Evolutionary conservation across 768 basidiomycete genomes (phyloP).

Genomic region (Rhodotorula paludigena): DNA sequence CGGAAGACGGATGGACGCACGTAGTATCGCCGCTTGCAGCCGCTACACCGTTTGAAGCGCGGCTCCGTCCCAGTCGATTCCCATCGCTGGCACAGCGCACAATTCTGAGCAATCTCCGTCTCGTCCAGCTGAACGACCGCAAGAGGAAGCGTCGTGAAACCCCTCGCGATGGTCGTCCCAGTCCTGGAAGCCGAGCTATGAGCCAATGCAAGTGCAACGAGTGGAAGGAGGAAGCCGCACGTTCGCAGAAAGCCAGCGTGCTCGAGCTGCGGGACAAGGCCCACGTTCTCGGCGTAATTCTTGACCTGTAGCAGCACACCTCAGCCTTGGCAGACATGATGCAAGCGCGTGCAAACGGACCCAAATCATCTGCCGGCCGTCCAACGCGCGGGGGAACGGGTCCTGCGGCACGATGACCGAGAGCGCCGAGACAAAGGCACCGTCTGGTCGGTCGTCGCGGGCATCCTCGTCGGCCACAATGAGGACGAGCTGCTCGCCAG

Average conservation of each 20-base stretch:
- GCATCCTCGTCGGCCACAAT: background rate
- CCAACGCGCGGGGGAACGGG: conserved; percentile 26
- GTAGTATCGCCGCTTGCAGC: conserved; percentile 33
- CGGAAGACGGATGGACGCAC: conserved; percentile 4
- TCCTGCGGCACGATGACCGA: conserved; percentile 21
- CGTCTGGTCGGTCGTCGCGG: background rate
- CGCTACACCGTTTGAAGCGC: conserved; percentile 35
- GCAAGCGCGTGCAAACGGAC: conserved; percentile 4
- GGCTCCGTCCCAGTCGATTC: conserved; percentile 11
- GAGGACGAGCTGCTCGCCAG: conserved; percentile 2
- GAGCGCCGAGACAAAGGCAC: background rate
- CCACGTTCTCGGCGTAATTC: conserved; percentile 37
- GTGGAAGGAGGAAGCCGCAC: background rate
- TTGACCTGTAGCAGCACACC: no score
- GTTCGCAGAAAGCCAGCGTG: conserved; percentile 20
- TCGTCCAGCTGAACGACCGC: conserved; percentile 28
- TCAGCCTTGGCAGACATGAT: no score
- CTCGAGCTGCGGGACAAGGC: conserved; percentile 27
- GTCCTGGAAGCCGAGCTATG: background rate
- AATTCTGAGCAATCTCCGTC: conserved; percentile 31
- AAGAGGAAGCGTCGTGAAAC: conserved; percentile 33
- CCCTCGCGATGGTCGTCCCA: conserved; percentile 32
- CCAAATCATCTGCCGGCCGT: conserved; percentile 26
- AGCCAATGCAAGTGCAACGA: background rate
- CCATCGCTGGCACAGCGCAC: conserved; percentile 21